Base-by-base conservation (phyloP, 768 basidiomycete species). In the Paxillus ammoniavirescens region DNA sequence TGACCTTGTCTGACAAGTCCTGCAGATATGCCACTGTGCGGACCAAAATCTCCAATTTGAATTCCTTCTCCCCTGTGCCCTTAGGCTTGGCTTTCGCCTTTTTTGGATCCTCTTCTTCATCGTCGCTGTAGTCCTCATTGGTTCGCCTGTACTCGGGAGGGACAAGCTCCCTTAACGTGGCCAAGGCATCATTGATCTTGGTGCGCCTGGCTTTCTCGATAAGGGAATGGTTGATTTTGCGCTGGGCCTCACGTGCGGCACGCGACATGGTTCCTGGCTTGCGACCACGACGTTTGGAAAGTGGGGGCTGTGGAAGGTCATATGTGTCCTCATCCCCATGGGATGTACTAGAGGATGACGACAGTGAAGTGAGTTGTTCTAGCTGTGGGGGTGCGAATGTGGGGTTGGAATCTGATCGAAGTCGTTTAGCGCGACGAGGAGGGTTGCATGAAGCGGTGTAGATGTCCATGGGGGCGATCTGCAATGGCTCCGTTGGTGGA, bases 191-290 rank as follows among this genome's bases (percentile, higher is more conserved):
- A 65, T 98, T 98, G 59, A 98, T 98, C 79, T 97, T 97, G 10
- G 95, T 96, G 54, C 95, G 79, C 30, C 95, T 76, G 0, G 94
- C 84, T 65, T 95, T 91, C 73, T 98, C 95, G 66, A 98, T 98
- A 57, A 94, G 84, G 5, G 89, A 91, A 65, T 98, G 95, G 71
- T 97, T 97, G 35, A 92, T 82, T 68, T 95, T 93, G 49, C 95
- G 83, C 70, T 92, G 86, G 2, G 87, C 82, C 71, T 96, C 93
- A 44, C 94, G 79, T 30, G 89, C 89, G 13, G 81, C 80, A 55
- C 89, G 86, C 15, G 88, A 88, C 43, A 89, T 70, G 8, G 82
- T 77, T 8, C 84, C 85, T 0, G 89, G 87, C 63, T 87, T 89
- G 47, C 81, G 76, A 15, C 90, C 83, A 3, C 89, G 86, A 18